Conservation (phyloP, 768 basidiomycete genomes). For the Podaxis sp. region DNA sequence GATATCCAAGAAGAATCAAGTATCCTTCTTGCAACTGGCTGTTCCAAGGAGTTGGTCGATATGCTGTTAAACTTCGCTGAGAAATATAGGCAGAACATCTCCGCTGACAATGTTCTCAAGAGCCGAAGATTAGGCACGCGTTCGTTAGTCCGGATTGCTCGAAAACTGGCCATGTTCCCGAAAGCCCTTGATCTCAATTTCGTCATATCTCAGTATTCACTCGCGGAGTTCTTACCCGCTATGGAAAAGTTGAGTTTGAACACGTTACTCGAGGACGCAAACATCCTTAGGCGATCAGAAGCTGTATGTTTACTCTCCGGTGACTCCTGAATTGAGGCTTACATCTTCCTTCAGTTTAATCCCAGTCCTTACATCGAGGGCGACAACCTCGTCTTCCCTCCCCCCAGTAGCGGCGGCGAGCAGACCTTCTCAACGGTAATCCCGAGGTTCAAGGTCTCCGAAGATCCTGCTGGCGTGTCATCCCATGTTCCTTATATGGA, state of each 20-base stretch:
- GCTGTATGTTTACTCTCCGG: slow-evolving; percentile 33
- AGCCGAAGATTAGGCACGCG: slow-evolving; percentile 65
- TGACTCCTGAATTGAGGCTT: not conserved
- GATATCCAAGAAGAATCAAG: slow-evolving; percentile 45
- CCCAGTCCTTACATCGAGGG: slow-evolving; percentile 43
- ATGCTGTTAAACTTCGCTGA: slow-evolving; percentile 53
- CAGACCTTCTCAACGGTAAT: slow-evolving; percentile 36
- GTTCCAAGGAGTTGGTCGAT: slow-evolving; percentile 35
- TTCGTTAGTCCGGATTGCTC: slow-evolving; percentile 54
- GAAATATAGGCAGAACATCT: slow-evolving; percentile 56
- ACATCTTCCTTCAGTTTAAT: slow-evolving; percentile 42
- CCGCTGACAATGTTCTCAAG: slow-evolving; percentile 56
- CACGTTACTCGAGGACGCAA: slow-evolving; percentile 48
- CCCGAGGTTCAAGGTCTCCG: slow-evolving; percentile 45
- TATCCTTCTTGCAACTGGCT: slow-evolving; percentile 53
- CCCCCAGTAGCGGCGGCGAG: slow-evolving; percentile 33
- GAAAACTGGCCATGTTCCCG: slow-evolving; percentile 46
- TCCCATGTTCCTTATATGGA: slow-evolving; percentile 69
- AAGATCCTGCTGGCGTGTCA: slow-evolving; percentile 54
- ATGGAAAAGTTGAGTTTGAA: slow-evolving; percentile 57
- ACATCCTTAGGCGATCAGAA: slow-evolving; percentile 40
- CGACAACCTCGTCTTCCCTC: slow-evolving; percentile 46
- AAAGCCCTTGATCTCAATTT: slow-evolving; percentile 44
- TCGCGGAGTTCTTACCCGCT: slow-evolving; percentile 62
- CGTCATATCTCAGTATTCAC: slow-evolving; percentile 47